phyloP scores from a whole-genome alignment of 768 basidiomycete genomes.

The Gloeophyllum trabeum region DNA sequence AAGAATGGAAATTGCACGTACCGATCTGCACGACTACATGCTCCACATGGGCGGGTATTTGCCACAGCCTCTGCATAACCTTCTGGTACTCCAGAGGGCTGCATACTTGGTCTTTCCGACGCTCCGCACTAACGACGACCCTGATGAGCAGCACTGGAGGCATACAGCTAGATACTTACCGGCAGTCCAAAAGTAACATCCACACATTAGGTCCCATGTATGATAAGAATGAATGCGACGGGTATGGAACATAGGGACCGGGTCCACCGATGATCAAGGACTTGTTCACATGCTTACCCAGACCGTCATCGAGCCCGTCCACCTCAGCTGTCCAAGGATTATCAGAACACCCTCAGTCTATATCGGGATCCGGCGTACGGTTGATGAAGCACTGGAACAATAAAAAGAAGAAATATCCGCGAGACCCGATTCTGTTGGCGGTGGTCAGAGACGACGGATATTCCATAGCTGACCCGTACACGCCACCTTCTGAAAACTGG shows the following conservation, averaged over 20 bases:
- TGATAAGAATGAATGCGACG: slow-evolving; percentile 73
- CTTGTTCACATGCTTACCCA: slow-evolving; percentile 52
- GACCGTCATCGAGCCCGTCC: slow-evolving; percentile 60
- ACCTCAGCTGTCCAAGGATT: slow-evolving; percentile 36
- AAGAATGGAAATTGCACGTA: slow-evolving; percentile 11
- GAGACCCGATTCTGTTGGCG: slow-evolving; percentile 57
- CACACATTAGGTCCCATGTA: slow-evolving; percentile 71
- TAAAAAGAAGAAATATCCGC: slow-evolving; percentile 87
- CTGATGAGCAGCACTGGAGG: slow-evolving; percentile 2
- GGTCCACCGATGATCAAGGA: slow-evolving; percentile 63
- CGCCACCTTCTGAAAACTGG: slow-evolving; percentile 65
- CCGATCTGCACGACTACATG: slow-evolving; percentile 83
- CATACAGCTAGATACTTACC: slow-evolving; percentile 31
- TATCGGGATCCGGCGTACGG: slow-evolving; percentile 28
- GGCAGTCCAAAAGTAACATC: slow-evolving; percentile 73
- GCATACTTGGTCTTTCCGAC: slow-evolving; percentile 75
- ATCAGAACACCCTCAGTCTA: slow-evolving; percentile 1
- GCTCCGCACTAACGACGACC: slow-evolving; percentile 56
- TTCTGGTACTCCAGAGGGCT: slow-evolving; percentile 61
- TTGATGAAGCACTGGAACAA: slow-evolving; percentile 92
- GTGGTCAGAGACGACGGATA: slow-evolving; percentile 4
- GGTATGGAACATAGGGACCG: slow-evolving; percentile 72
- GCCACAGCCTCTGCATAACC: slow-evolving; percentile 50
- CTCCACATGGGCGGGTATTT: slow-evolving; percentile 55
- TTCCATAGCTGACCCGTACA: background rate